Base-by-base conservation (phyloP, 306 rosid genomes). In the Medicago ruthenica region DNA sequence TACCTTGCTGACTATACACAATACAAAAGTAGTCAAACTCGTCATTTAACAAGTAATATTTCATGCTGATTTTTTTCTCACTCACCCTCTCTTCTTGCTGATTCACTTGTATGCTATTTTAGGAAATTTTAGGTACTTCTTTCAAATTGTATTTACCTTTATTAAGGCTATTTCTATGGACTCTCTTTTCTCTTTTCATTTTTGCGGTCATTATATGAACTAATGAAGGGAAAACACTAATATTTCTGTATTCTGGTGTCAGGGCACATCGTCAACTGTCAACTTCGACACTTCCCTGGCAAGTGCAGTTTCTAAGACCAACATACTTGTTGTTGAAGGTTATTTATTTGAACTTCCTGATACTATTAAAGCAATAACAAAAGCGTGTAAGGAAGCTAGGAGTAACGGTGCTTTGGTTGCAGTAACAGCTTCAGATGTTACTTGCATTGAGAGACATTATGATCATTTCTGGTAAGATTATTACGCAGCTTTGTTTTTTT, bases 251-350 rank as follows among this genome's bases (percentile, higher is more conserved):
- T 22, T 81, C 4, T 61, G 60, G 44, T 84, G 18, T 71, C 91
- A 94, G 98, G 98, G 98, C 59, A 92, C 96, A 74, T 92, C 98
- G 58, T 94, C 98, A 18, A 86, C 88, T 17, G 86, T 94, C 62
- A 84, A 87, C 82, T 92, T 82, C 73, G 93, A 85, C 73, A 17
- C 87, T 60, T 79, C 88, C 82, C 83, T 90, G 83, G 95, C 96
- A 54, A 87, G 79, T 79, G 76, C 86, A 50, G 80, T 95, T 85
- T 79, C 91, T 76, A 90, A 88, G 78, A 85, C 97, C 39, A 87
- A 85, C 75, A 79, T 92, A 70, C 97, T 95, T 79, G 91, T 95
- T 22, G 93, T 95, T 65, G 98, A 95, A 82, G 97, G 98, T 15
- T 95, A 95, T 79, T 76, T 95, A 61, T 95, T 95, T 77, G 99